A percentile compares a stretch with the other conserved stretches of the same genome.
Conservation (phyloP, 257 asterid genomes). For the Solanum ossicruentum region DNA sequence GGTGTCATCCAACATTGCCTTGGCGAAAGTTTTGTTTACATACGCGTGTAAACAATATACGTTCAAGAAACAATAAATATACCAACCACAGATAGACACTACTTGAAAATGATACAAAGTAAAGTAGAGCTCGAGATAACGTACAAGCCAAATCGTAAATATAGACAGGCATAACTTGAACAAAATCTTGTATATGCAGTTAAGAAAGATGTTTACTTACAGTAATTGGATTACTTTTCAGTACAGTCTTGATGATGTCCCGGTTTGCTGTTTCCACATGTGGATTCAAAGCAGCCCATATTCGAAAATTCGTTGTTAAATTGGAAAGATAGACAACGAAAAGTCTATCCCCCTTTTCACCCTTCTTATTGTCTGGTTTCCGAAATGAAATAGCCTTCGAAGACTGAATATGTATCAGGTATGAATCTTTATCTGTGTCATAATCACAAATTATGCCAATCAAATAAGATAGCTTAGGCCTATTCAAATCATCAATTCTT, state of each 20-base stretch:
- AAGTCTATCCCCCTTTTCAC: background rate
- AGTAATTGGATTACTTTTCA: conserved; percentile 10
- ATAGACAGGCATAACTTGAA: too few relatives aligned
- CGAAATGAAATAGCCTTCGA: conserved; percentile 3
- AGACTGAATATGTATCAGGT: background rate
- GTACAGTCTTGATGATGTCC: conserved; percentile 16
- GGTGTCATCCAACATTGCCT: background rate
- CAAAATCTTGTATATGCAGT: background rate
- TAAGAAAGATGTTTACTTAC: background rate
- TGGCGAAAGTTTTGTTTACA: background rate
- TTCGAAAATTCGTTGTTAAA: conserved; percentile 34
- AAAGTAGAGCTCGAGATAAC: background rate
- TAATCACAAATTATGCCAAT: conserved; percentile 13
- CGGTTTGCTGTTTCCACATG: background rate
- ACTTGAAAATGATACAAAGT: background rate
- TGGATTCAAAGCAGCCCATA: conserved; percentile 31
- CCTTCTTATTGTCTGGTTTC: background rate
- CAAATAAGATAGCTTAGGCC: conserved; percentile 9
- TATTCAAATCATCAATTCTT: conserved; percentile 20
- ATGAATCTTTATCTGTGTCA: background rate
- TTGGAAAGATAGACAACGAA: conserved; percentile 32
- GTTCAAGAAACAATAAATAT: background rate
- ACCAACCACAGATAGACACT: background rate
- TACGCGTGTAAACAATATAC: background rate
- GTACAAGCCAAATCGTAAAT: background rate